These are phyloP conservation scores for Aspergillus pseudoviridinutans DNA, from an alignment of 2,329 filamentous ascomycete species.

Conservation along the genomic window DNA sequence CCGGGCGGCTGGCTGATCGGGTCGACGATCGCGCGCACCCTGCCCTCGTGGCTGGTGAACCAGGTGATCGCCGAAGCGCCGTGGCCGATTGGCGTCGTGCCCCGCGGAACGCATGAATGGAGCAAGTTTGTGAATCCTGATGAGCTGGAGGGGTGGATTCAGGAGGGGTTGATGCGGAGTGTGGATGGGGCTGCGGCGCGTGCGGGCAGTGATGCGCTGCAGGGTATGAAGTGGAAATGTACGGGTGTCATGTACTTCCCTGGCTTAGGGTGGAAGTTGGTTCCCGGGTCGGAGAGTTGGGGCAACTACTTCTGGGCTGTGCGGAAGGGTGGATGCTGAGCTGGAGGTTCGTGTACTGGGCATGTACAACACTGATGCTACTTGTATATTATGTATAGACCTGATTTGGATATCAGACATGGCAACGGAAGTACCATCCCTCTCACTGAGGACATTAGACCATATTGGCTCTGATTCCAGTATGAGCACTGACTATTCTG, in stretches of 20 bases:
- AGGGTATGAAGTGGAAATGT: conserved; percentile 55
- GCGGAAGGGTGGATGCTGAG: conserved; percentile 47
- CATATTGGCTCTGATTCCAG: not conserved
- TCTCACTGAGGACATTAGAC: not conserved
- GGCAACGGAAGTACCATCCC: not conserved
- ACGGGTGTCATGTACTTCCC: conserved; percentile 90
- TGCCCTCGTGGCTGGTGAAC: conserved; percentile 86
- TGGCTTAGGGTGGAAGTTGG: conserved; percentile 81
- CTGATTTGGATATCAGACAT: not conserved
- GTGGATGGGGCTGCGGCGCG: conserved; percentile 31
- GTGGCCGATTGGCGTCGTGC: conserved; percentile 70
- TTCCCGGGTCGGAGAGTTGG: conserved; percentile 73
- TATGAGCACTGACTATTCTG: not conserved
- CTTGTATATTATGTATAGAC: not conserved
- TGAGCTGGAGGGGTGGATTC: conserved; percentile 53
- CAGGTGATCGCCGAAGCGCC: conserved; percentile 85
- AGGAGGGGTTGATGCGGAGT: conserved; percentile 47
- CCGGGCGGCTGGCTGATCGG: conserved; percentile 92
- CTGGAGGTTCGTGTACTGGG: not conserved
- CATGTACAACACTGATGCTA: not conserved
- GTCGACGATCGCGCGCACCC: conserved; percentile 87
- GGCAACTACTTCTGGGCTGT: conserved; percentile 97
- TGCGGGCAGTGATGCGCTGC: conserved; percentile 23
- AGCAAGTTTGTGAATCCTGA: conserved; percentile 86
- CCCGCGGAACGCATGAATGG: conserved; percentile 93